Conservation (phyloP, 768 basidiomycete genomes). For the Mycena maculata region DNA sequence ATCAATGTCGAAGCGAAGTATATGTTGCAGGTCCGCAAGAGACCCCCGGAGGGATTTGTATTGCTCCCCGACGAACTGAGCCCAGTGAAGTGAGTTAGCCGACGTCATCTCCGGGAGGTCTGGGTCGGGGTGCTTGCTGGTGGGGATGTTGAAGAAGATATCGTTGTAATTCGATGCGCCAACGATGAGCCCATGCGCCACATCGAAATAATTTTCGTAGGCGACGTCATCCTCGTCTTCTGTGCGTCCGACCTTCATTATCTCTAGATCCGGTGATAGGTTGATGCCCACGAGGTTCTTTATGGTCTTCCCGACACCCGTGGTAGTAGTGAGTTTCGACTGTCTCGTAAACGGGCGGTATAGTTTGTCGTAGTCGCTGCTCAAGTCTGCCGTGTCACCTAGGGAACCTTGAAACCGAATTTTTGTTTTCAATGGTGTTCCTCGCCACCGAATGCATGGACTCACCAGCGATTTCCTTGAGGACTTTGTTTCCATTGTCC, state of each 20-base stretch:
- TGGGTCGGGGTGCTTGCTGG: background rate
- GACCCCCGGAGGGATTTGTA: background rate
- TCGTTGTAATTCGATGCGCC: background rate
- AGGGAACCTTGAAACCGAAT: background rate
- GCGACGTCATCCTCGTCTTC: background rate
- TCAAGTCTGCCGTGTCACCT: background rate
- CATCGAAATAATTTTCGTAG: slow-evolving; percentile 8
- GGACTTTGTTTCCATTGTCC: background rate
- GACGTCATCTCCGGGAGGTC: background rate
- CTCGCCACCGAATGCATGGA: background rate
- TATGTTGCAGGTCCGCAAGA: background rate
- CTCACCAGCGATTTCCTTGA: background rate
- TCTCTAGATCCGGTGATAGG: background rate
- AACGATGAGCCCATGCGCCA: background rate
- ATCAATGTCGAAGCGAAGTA: background rate
- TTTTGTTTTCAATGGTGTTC: background rate
- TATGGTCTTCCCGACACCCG: background rate
- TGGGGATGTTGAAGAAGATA: background rate
- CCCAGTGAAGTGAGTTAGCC: background rate
- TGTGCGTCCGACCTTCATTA: background rate
- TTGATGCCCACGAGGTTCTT: background rate
- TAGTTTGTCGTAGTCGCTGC: background rate
- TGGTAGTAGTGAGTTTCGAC: background rate
- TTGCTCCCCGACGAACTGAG: background rate
- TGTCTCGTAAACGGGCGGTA: background rate